Conservation (phyloP, 495 filamentous ascomycete species). For the Hypoxylon intermedium region DNA sequence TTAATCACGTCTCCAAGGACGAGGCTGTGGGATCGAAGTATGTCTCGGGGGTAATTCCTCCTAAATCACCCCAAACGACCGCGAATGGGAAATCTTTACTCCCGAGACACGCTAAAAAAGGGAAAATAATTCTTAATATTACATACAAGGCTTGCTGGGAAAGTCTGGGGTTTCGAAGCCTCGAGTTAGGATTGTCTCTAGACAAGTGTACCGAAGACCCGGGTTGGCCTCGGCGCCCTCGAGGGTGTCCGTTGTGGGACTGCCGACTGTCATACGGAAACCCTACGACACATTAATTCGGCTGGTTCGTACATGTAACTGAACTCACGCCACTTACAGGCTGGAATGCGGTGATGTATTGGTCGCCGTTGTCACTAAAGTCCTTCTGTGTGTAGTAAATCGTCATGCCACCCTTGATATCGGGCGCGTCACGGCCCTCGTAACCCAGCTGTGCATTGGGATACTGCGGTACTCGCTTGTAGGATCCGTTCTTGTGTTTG, state of each 20-base stretch:
- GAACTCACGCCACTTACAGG: constrained; percentile 44
- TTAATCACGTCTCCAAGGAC: too few relatives aligned
- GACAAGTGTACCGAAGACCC: constrained; percentile 58
- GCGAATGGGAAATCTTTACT: too few relatives aligned
- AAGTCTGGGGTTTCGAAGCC: constrained; percentile 53
- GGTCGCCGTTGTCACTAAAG: constrained; percentile 47
- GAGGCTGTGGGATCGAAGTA: too few relatives aligned
- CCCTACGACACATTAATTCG: constrained; percentile 44
- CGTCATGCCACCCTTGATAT: constrained; percentile 60
- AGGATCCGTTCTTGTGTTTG: constrained; percentile 58
- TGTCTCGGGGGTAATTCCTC: too few relatives aligned
- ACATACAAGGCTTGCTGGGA: constrained; percentile 51
- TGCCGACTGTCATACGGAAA: constrained; percentile 63
- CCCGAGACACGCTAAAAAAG: too few relatives aligned
- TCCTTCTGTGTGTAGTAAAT: constrained; percentile 61
- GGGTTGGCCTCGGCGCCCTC: constrained; percentile 35
- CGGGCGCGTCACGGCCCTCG: constrained; percentile 44
- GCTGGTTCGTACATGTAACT: neutral
- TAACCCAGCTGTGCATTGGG: constrained; percentile 51
- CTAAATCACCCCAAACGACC: too few relatives aligned
- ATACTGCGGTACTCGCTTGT: constrained; percentile 56
- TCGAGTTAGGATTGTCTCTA: constrained; percentile 49
- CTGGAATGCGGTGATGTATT: constrained; percentile 56
- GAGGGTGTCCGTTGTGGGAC: constrained; percentile 43
- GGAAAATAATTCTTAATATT: too few relatives aligned